phyloP scores from a whole-genome alignment of 1,139 yeast species.

The Lodderomyces elongisporus region DNA sequence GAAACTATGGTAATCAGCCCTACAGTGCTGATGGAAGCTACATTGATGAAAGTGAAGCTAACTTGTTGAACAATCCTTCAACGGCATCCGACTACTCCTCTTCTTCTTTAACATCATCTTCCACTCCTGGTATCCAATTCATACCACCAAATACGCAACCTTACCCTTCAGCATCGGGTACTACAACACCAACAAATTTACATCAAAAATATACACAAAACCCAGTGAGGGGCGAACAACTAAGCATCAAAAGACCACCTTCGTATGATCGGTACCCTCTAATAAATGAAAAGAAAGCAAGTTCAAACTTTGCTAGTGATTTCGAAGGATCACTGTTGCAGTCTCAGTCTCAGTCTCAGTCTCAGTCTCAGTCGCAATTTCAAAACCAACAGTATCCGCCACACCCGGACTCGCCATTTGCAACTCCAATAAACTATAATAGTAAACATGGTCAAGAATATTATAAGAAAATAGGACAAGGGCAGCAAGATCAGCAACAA shows the following conservation, averaged over 20 bases:
- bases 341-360: neutral
- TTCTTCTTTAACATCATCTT: too few relatives aligned
- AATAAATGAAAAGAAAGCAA: conserved; percentile 2
- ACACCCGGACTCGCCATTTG: neutral
- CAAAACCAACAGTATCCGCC: neutral
- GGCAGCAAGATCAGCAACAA: neutral
- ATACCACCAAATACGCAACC: too few relatives aligned
- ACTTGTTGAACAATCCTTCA: too few relatives aligned
- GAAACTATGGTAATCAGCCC: too few relatives aligned
- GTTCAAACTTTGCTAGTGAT: neutral
- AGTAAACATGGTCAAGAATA: too few relatives aligned
- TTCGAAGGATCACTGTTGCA: too few relatives aligned
- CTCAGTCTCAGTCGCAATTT: neutral
- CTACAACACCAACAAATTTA: neutral
- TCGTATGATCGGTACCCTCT: conserved; percentile 8
- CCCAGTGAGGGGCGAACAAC: conserved; percentile 4
- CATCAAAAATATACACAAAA: conserved; percentile 3
- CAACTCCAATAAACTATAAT: too few relatives aligned
- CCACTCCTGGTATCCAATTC: too few relatives aligned
- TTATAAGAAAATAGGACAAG: neutral
- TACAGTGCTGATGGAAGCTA: too few relatives aligned
- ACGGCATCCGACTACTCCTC: too few relatives aligned
- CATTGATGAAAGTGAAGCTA: too few relatives aligned
- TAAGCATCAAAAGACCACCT: conserved; percentile 7
- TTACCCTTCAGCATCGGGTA: too few relatives aligned